phyloP scores from a whole-genome alignment of 768 basidiomycete genomes.

The Sistotremastrum niveocremeum region DNA sequence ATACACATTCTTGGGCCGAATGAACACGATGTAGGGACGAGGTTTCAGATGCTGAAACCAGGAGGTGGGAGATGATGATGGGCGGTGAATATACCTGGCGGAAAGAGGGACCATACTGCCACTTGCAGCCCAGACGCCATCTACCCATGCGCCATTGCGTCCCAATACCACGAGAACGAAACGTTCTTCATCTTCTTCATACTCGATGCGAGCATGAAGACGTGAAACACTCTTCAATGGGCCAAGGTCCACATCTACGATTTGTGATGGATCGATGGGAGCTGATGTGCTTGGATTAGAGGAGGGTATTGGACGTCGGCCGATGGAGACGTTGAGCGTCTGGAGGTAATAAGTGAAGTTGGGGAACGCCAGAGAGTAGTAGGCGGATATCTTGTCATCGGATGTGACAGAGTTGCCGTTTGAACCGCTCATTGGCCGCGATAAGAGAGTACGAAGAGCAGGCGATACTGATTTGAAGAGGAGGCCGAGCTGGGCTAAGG shows the following conservation, averaged over 20 bases:
- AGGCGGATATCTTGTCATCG: slow-evolving; percentile 72
- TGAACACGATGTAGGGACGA: slow-evolving; percentile 7
- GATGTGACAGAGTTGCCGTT: too few relatives aligned
- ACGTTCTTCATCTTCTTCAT: slow-evolving; percentile 77
- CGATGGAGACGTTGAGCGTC: slow-evolving; percentile 88
- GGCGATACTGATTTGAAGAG: too few relatives aligned
- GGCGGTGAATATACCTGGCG: slow-evolving; percentile 46
- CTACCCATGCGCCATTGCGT: slow-evolving; percentile 97
- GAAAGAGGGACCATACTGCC: slow-evolving; percentile 76
- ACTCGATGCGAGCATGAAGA: slow-evolving; percentile 89
- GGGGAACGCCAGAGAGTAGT: slow-evolving; percentile 88
- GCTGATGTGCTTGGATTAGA: slow-evolving; percentile 42
- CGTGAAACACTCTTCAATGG: slow-evolving; percentile 96
- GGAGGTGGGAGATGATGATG: background rate
- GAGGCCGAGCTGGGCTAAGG: too few relatives aligned
- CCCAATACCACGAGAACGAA: slow-evolving; percentile 87
- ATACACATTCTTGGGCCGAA: background rate
- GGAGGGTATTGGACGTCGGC: slow-evolving; percentile 61
- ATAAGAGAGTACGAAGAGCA: too few relatives aligned
- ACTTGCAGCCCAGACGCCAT: slow-evolving; percentile 88
- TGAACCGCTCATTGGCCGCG: too few relatives aligned
- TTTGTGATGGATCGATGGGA: slow-evolving; percentile 24
- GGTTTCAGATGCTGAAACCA: slow-evolving; percentile 2
- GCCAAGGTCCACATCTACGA: slow-evolving; percentile 85
- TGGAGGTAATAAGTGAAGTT: slow-evolving; percentile 95